Conservation (phyloP, 768 basidiomycete genomes). For the Termitomyces sp. region DNA sequence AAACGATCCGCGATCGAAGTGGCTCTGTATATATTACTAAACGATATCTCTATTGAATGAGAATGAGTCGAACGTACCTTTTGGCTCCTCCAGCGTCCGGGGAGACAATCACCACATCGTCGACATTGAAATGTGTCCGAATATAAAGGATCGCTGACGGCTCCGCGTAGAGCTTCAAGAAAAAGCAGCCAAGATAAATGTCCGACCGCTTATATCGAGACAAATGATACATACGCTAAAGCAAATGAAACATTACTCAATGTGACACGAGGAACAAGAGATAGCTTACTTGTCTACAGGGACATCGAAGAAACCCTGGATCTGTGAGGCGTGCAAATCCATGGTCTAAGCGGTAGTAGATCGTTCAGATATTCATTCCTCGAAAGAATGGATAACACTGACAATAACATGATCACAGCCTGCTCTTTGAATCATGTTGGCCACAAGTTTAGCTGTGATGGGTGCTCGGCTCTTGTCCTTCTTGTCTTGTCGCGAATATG, state of each 20-base stretch:
- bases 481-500: conserved; percentile 97
- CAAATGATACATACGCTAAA: conserved; percentile 41
- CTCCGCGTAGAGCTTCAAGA: conserved; percentile 81
- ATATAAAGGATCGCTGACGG: conserved; percentile 94
- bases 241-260: neutral
- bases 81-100: conserved; percentile 99
- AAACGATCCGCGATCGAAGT: conserved; percentile 95
- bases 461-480: conserved; percentile 99
- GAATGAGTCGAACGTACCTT: conserved; percentile 48
- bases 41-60: conserved; percentile 6
- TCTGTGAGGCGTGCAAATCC: conserved; percentile 98
- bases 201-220: conserved; percentile 1
- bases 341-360: conserved; percentile 61
- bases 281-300: conserved; percentile 95
- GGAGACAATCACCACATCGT: conserved; percentile 89
- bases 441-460: conserved; percentile 96
- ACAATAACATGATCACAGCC: conserved; percentile 97
- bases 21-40: conserved; percentile 50
- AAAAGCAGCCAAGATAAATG: neutral
- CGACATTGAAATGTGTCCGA: conserved; percentile 81
- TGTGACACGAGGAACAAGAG: conserved; percentile 7
- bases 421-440: conserved; percentile 92
- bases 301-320: conserved; percentile 99
- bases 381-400: conserved; percentile 26
- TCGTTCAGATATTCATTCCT: conserved; percentile 8